These are phyloP conservation scores for Catharanthus roseus DNA, from an alignment of 257 asterid genomes.

Conservation along the genomic window DNA sequence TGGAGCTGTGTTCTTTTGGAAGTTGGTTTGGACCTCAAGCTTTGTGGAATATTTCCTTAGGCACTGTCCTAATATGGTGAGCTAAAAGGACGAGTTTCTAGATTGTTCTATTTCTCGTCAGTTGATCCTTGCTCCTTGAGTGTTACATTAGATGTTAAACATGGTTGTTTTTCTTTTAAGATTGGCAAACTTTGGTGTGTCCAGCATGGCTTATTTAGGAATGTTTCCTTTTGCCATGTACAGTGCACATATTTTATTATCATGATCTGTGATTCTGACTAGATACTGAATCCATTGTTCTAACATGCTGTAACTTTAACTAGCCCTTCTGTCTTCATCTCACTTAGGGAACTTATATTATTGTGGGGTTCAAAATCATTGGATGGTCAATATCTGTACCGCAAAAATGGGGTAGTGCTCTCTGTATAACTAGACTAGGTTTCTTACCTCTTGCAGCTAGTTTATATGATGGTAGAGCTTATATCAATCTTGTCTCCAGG, in stretches of 20 bases:
- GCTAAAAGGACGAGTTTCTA: neutral
- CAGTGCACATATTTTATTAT: neutral
- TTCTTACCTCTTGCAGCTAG: neutral
- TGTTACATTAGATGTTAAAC: neutral
- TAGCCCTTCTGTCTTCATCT: neutral
- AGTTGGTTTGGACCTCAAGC: neutral
- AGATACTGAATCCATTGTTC: neutral
- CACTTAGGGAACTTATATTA: neutral
- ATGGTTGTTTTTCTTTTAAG: neutral
- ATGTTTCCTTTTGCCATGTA: neutral
- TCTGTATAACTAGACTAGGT: neutral
- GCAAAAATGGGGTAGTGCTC: neutral
- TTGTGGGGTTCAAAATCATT: neutral
- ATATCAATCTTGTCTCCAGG: neutral
- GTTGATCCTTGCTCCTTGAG: neutral
- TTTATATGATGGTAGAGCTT: neutral
- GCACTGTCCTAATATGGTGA: neutral
- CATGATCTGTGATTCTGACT: neutral
- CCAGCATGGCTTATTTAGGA: neutral
- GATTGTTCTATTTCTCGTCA: neutral
- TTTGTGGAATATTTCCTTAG: neutral
- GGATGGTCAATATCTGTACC: neutral
- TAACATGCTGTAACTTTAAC: neutral
- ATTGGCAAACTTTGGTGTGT: neutral
- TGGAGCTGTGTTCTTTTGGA: neutral